Conservation (phyloP, 495 filamentous ascomycete species). For the Hyphodiscus hymeniophilus region DNA sequence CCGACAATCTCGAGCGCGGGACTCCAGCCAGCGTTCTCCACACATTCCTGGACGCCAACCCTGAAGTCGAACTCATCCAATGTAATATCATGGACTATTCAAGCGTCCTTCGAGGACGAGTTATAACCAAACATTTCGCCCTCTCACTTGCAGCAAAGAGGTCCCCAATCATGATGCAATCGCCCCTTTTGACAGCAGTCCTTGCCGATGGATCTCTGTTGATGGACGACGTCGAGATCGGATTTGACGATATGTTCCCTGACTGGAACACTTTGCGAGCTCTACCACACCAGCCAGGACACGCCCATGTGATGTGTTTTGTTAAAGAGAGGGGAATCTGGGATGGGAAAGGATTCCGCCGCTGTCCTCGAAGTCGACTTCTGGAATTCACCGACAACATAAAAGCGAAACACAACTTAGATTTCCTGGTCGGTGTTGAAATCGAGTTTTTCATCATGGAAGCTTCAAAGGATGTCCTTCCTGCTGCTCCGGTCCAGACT, state of each 20-base stretch:
- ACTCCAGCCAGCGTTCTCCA: too few species aligned
- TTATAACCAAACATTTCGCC: slow-evolving; percentile 56
- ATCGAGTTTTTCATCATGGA: slow-evolving; percentile 68
- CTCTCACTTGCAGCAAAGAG: slow-evolving; percentile 41
- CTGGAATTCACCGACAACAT: slow-evolving; percentile 38
- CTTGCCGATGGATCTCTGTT: slow-evolving; percentile 29
- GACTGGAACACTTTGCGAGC: slow-evolving; percentile 40
- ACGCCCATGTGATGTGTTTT: slow-evolving; percentile 43
- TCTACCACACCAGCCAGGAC: slow-evolving; percentile 42
- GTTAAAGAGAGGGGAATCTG: slow-evolving; percentile 49
- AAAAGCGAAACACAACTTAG: slow-evolving; percentile 30
- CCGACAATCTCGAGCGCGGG: too few species aligned
- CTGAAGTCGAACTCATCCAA: slow-evolving; percentile 46
- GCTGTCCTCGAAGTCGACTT: slow-evolving; percentile 54
- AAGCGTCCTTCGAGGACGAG: slow-evolving; percentile 52
- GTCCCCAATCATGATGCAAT: slow-evolving; percentile 40
- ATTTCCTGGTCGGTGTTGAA: slow-evolving; percentile 65
- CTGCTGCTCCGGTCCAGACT: slow-evolving; percentile 19
- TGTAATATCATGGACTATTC: slow-evolving; percentile 77
- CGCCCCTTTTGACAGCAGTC: slow-evolving; percentile 47
- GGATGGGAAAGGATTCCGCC: slow-evolving; percentile 29
- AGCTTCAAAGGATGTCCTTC: slow-evolving; percentile 7
- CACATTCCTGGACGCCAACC: slow-evolving; percentile 27
- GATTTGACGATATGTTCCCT: slow-evolving; percentile 51
- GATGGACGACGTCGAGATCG: slow-evolving; percentile 27